Conservation (phyloP, 2,329 filamentous ascomycete species). For the Fusarium cicatricum region DNA sequence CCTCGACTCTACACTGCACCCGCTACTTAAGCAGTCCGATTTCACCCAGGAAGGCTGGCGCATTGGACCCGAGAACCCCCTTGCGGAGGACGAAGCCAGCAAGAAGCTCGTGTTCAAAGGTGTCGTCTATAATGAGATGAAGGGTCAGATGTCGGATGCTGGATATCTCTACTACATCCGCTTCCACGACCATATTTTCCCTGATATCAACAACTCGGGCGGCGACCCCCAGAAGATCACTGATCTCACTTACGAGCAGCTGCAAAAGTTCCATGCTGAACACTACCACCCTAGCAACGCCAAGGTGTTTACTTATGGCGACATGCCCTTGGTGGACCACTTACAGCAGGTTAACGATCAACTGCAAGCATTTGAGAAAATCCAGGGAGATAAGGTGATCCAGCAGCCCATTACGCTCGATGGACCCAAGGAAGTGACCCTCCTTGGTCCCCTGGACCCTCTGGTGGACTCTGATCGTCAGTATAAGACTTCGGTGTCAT, state of each 20-base stretch:
- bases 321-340: slow-evolving; percentile 86
- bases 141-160: slow-evolving; percentile 97
- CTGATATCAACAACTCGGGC: slow-evolving; percentile 94
- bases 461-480: slow-evolving; percentile 87
- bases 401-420: slow-evolving; percentile 78
- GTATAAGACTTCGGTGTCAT: slow-evolving; percentile 92
- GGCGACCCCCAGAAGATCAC: slow-evolving; percentile 97
- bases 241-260: slow-evolving; percentile 88
- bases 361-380: slow-evolving; percentile 76
- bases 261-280: slow-evolving; percentile 86
- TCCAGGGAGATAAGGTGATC: slow-evolving; percentile 74
- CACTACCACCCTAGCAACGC: slow-evolving; percentile 99
- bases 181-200: slow-evolving; percentile 94
- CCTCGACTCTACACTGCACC: slow-evolving; percentile 90
- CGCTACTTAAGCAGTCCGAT: slow-evolving; percentile 87
- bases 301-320: slow-evolving; percentile 94
- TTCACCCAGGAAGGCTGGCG: slow-evolving; percentile 98
- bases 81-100: slow-evolving; percentile 64
- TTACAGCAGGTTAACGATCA: slow-evolving; percentile 79
- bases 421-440: slow-evolving; percentile 73
- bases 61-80: slow-evolving; percentile 88
- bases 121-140: slow-evolving; percentile 99
- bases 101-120: slow-evolving; percentile 91
- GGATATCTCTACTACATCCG: slow-evolving; percentile 95
- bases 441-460: slow-evolving; percentile 85